These are phyloP conservation scores for Amanita inopinata DNA, from an alignment of 768 basidiomycete genomes.

Conservation along the genomic window DNA sequence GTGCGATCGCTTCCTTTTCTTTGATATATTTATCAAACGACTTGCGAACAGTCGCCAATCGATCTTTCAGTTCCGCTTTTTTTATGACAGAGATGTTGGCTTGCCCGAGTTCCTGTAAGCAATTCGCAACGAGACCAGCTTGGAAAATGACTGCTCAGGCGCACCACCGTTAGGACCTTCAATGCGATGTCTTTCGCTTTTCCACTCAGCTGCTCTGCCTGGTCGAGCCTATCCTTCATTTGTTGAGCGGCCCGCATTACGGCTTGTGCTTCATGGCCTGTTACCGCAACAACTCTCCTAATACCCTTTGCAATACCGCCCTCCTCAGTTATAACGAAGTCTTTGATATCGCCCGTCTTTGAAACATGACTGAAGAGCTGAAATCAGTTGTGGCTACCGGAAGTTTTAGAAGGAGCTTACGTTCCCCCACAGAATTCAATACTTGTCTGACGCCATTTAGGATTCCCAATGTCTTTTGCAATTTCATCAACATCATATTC, in stretches of 20 bases:
- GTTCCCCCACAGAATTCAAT: conserved; percentile 99
- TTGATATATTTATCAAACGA: conserved; percentile 79
- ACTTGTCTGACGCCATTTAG: conserved; percentile 85
- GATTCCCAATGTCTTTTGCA: conserved; percentile 72
- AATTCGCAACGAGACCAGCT: conserved; percentile 5
- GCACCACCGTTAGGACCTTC: conserved; percentile 69
- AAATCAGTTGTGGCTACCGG: conserved; percentile 4
- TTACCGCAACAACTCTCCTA: conserved; percentile 87
- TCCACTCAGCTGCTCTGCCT: conserved; percentile 48
- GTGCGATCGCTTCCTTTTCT: conserved; percentile 65
- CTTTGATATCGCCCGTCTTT: conserved; percentile 96
- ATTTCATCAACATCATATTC: conserved; percentile 87
- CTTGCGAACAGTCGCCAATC: conserved; percentile 62
- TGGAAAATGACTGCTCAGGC: conserved; percentile 20
- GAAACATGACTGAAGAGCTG: conserved; percentile 68
- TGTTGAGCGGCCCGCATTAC: conserved; percentile 60
- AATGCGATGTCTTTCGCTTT: conserved; percentile 83
- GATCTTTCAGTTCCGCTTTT: conserved; percentile 74
- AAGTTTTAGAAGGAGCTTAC: conserved; percentile 22
- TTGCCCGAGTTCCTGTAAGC: conserved; percentile 74
- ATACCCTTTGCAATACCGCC: conserved; percentile 98
- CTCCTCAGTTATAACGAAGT: conserved; percentile 91
- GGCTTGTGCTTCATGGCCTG: conserved; percentile 86
- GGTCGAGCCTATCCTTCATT: conserved; percentile 53
- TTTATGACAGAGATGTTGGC: conserved; percentile 80